Evolutionary conservation across 164 flowering plant genomes (phyloP).

Genomic region (Sextonia rubra): DNA sequence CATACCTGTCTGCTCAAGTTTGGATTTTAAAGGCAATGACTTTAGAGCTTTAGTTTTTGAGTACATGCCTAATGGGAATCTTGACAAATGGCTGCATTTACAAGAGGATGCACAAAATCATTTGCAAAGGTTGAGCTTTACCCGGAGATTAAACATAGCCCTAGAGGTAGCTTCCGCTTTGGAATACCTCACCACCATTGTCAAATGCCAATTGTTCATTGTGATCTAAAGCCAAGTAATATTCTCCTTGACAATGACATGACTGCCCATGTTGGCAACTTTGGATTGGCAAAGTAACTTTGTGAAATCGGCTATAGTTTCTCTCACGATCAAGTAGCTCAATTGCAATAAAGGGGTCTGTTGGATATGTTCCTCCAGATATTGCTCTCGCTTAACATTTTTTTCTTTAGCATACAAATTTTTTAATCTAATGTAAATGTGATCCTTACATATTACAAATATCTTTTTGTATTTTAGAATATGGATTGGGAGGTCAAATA

Average conservation of each 20-base stretch:
- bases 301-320: not conserved
- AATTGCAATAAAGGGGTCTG: constrained; percentile 14
- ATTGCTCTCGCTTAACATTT: not conserved
- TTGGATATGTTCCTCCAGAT: constrained; percentile 31
- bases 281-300: constrained; percentile 8
- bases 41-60: constrained; percentile 29
- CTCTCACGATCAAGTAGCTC: constrained; percentile 9
- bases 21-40: constrained; percentile 27
- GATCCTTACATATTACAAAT: not conserved
- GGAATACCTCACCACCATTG: constrained; percentile 3
- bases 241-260: constrained; percentile 3
- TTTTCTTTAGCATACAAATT: no score
- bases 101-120: not conserved
- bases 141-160: not conserved
- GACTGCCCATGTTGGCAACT: constrained; percentile 1
- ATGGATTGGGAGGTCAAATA: constrained; percentile 18
- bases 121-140: not conserved
- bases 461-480: constrained; percentile 15
- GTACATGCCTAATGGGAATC: constrained; percentile 4
- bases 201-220: not conserved
- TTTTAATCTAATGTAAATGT: not conserved
- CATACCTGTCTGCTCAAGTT: constrained; percentile 21
- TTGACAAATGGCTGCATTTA: constrained; percentile 1
- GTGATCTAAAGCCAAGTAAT: constrained; percentile 8
- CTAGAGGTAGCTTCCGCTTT: constrained; percentile 5